These are phyloP conservation scores for Sphagnum contortum DNA, from an alignment of 225 moss, liverwort and hornwort species.

Conservation along the genomic window DNA sequence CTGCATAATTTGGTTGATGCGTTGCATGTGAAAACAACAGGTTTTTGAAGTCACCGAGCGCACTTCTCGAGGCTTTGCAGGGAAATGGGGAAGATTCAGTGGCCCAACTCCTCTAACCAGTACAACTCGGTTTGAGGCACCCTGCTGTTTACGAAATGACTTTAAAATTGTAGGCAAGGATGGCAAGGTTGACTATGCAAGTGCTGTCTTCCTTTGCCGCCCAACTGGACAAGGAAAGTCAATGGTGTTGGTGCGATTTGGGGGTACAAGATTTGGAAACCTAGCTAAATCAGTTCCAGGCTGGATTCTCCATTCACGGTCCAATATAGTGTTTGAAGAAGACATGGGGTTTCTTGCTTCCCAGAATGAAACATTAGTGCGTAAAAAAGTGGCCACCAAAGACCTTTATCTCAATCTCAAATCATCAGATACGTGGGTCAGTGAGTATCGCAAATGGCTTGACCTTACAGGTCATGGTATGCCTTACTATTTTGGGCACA, in stretches of 20 bases:
- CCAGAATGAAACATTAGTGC: slow-evolving; percentile 54
- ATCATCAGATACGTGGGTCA: slow-evolving; percentile 65
- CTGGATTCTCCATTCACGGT: slow-evolving; percentile 40
- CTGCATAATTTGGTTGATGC: too few relatives aligned
- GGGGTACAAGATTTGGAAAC: slow-evolving; percentile 18
- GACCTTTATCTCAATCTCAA: slow-evolving; percentile 65
- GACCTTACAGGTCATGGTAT: slow-evolving; percentile 74
- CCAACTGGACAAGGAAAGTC: slow-evolving; percentile 81
- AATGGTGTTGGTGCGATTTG: slow-evolving; percentile 61
- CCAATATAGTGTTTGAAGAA: slow-evolving; percentile 58
- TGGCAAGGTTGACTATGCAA: slow-evolving; percentile 18
- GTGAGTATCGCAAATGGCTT: slow-evolving; percentile 65
- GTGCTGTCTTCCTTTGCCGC: slow-evolving; percentile 49
- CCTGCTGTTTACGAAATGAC: slow-evolving; percentile 51
- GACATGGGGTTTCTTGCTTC: slow-evolving; percentile 87
- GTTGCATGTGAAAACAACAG: slow-evolving; percentile 7
- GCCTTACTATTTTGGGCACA: slow-evolving; percentile 76
- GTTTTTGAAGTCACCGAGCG: slow-evolving; percentile 64
- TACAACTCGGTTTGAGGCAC: slow-evolving; percentile 57
- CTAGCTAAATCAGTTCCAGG: slow-evolving; percentile 16
- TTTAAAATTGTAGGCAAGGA: slow-evolving; percentile 14
- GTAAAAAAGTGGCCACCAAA: slow-evolving; percentile 36
- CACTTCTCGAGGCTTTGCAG: slow-evolving; percentile 57
- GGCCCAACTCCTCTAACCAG: slow-evolving; percentile 10
- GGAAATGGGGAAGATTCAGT: slow-evolving; percentile 39